Base-by-base conservation (phyloP, 2,329 filamentous ascomycete genomes). In the Stagonosporopsis cucurbitacearum region DNA sequence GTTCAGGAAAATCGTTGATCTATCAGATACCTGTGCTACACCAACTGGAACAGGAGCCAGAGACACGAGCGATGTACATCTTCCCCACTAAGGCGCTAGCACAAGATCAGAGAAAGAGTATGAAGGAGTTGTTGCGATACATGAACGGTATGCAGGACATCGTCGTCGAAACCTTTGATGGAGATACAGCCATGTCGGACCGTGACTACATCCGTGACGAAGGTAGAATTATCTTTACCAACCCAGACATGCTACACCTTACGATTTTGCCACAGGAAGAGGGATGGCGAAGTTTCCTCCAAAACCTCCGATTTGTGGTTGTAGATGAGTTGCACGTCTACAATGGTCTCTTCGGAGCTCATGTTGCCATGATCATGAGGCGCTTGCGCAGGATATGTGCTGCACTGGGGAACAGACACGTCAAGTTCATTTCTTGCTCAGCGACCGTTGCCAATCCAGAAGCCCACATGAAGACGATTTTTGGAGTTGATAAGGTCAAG, bases 11-110 rank as follows among this genome's bases (percentile, higher is more conserved):
- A 75, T 97, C 92, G 6, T 79, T 99, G n/a, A 97, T 99, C 58
- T 99, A 98, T 70, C 95, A 99, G 69, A 84, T 99, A 15, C 95
- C 95, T 0, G 92, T 99, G 40, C 78, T 99, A 11, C 87, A 96
- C 70, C 89, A 91, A 45, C 79, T 99, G 2, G 94, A 99, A 74
- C 81, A 86, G 48, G 90, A 98, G 67, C 79, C 76, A 2, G 81
- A 88, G 52, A 90, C 91, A 8, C 83, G 95, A 65, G 95, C 95
- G 2, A 92, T 99, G 88, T 98, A 97, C 72, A 96, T 99, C 32
- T 99, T 99, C 58, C 95, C 95, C 0, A 99, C 95, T 0, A 99
- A 99, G 77, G 95, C 95, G 1, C 79, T 99, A 15, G 94, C 95
- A 0, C 95, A 99, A 73, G 95, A 99, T 75, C 95, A 99, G 75